phyloP scores from a whole-genome alignment of 2,329 filamentous ascomycete species.

The Amesomyces nigricolor region DNA sequence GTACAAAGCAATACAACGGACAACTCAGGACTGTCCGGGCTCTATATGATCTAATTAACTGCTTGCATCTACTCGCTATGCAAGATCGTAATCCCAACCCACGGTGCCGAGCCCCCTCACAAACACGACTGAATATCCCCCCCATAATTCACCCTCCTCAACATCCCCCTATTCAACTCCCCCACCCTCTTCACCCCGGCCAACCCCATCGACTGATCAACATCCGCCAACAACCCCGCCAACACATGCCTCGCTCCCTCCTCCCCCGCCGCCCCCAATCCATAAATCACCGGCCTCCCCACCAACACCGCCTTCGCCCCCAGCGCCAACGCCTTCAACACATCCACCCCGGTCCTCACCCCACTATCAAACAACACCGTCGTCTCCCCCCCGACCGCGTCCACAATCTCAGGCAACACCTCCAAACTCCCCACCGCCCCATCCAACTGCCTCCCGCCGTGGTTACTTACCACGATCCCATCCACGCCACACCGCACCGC shows the following conservation, averaged over 20 bases:
- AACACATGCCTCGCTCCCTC: conserved; percentile 49
- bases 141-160: conserved; percentile 29
- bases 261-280: conserved; percentile 49
- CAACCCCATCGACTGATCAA: conserved; percentile 52
- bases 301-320: conserved; percentile 54
- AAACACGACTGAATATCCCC: conserved; percentile 14
- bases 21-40: too few relatives aligned
- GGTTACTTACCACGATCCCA: conserved; percentile 53
- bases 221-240: conserved; percentile 45
- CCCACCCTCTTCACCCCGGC: conserved; percentile 42
- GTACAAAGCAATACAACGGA: too few relatives aligned
- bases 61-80: too few relatives aligned
- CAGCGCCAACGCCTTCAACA: conserved; percentile 52
- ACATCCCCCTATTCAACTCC: conserved; percentile 33
- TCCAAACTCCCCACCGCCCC: conserved; percentile 50
- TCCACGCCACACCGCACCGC: conserved; percentile 42
- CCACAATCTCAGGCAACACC: conserved; percentile 54
- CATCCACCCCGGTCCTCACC: conserved; percentile 49
- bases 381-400: conserved; percentile 54
- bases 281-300: conserved; percentile 54
- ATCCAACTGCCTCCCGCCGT: conserved; percentile 53
- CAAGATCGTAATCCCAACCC: too few relatives aligned
- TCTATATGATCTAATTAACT: too few relatives aligned
- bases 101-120: neutral
- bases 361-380: conserved; percentile 58